Evolutionary conservation across 495 filamentous ascomycete species (phyloP), one percentile per base, ranked within the genome.

Genomic region (Acidiella bohemica): DNA sequence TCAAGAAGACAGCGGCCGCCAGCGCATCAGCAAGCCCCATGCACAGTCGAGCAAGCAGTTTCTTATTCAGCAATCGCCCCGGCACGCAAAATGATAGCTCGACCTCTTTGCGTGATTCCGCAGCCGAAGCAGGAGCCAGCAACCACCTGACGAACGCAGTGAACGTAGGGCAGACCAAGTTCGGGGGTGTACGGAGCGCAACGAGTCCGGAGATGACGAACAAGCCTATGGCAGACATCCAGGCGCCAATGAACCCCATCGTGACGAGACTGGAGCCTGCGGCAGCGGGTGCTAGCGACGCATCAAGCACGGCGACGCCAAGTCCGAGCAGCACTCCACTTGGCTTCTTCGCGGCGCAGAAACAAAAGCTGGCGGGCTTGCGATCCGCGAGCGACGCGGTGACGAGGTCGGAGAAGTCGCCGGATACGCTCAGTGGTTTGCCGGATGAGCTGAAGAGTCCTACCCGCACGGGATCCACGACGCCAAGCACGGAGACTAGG

Each of bases 371-470:
- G 8, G 67, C 31, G 4, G 83, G 84, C 5, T 65, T 92, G 21
- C 68, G 87, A 48, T 75, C 82, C 0, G 81, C 83, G 19, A 92
- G 86, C 6, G 87, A 95, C 49, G 76, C 81, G 1, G 68, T 83
- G 27, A 75, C 73, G 19, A 75, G 76, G 2, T 61, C 45, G 24
- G 77, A 83, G 41, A 73, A 67, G 47, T 61, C 70, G 23, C 63
- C 71, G 39, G 54, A 60, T 9, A 61, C 65, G 11, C 36, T 18
- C 10, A 11, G 31, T 3, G 67, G 64, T 7, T 61, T 75, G 7
- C 75, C 75, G 4, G 69, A 79, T 2, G 51, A 70, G 12, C 78
- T 72, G 41, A 82, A 84, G 33, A 80, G 68, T 20, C 75, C 84
- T 2, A 71, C 75, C 17, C 68, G 81, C 32, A 84, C 84, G 11